Evolutionary conservation across 116 monocot species (phyloP), one percentile per base, ranked within the genome.

Genomic region (Posidonia oceanica): DNA sequence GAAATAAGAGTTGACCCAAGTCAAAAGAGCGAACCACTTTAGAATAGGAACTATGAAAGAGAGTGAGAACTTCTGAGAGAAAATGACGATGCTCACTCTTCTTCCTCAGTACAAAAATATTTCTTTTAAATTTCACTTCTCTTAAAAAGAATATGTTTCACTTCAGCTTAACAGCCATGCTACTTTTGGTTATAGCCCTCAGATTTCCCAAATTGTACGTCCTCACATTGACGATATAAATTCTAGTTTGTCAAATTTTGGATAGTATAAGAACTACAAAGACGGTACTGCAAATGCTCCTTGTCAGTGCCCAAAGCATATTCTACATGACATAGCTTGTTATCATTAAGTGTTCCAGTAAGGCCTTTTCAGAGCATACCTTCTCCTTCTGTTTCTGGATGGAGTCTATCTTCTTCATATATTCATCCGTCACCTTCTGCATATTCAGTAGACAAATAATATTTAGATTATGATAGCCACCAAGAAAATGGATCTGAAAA

Each of bases 341-440:
- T 64, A 39, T 42, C 1, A 2, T 64, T 0, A 69, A 36, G 52
- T 36, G 22, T 13, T 54, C 29, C 36, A 16, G 13, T n/a, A 58
- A 40, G n/a, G 15, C n/a, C 38, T 70, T 58, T 58, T 39, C 38
- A 51, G 23, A 74, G 52, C n/a, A 62, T 88, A 98, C 98, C 98
- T 93, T 87, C 65, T 98, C 93, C 66, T 98, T 98, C 59, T 93
- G 87, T 71, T 88, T 93, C 41, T 83, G 90, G 18, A 88, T 59
- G 68, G 90, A 66, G 3, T 98, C 93, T 59, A 98, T 81, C 83
- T 93, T 90, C 77, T 90, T 93, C 80, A 98, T 86, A 72, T 93
- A 98, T 53, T 78, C 77, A 75, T 98, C 98, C 3, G 88, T 98
- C 71, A 98, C 53, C 75, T 93, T 93, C 98, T 98, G 82, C 81